Base-by-base conservation (phyloP, 129 eudicot species). In the Flaveria robusta region DNA sequence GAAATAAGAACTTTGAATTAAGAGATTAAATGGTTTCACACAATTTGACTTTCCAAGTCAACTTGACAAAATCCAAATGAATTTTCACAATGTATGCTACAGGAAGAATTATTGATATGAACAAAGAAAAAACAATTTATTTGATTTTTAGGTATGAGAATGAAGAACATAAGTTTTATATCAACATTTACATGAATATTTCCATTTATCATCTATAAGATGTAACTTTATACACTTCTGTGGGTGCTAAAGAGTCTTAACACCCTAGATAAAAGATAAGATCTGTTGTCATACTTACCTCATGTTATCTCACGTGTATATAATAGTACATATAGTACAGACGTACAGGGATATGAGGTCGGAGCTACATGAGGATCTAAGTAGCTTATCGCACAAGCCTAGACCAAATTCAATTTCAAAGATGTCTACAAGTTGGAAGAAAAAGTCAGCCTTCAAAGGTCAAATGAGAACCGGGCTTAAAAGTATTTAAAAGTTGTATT, bases 1-100 rank as follows among this genome's bases (percentile, higher is more conserved):
- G 68, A 63, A 79, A 79, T 10, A n/a, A 51, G 18, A 16, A 26
- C 50, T 64, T 71, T 79, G 74, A 71, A 79, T 49, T 72, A 49
- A 65, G 9, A 65, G 9, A 39, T 27, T 39, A 51, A 27, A 51
- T 73, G 83, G 60, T 66, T 80, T 80, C 83, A 31, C 43, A 73
- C 83, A 77, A 56, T 49, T 64, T 12, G 50, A 14, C n/a, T 64
- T 56, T 20, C 66, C 69, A 54, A 58, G 71, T 70, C 76, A 70
- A 78, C 14, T 6, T 52, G 70, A 59, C 71, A 51, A 56, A 22
- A n/a, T 70, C 41, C 50, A 70, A 42, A 45, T n/a, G 59, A 42
- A 52, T n/a, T 54, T 77, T 77, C 63, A 43, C 54, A 70, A 8
- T 70, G 62, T 26, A 22, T 23, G 76, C 22, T 60, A 70, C 16